These are phyloP conservation scores for Ligustrum vulgare DNA, from an alignment of 257 asterid genomes.

Conservation along the genomic window DNA sequence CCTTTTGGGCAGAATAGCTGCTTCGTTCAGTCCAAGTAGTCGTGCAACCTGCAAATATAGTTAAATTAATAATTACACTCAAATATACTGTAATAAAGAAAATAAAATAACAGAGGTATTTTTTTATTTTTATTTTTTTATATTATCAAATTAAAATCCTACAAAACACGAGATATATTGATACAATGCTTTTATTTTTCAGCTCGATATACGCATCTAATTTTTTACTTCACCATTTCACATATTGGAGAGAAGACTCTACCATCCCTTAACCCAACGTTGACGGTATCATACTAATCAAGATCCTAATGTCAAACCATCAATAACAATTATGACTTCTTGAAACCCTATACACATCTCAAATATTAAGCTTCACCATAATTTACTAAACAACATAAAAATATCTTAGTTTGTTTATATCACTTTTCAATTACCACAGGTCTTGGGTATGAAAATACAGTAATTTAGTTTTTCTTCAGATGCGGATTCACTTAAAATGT, in stretches of 20 bases:
- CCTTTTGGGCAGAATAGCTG: slow-evolving; percentile 81
- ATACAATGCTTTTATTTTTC: neutral
- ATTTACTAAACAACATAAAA: neutral
- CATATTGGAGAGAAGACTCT: neutral
- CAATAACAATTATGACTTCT: neutral
- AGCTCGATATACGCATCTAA: neutral
- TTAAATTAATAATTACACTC: neutral
- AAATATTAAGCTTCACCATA: neutral
- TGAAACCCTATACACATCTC: neutral
- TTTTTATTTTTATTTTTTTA: too few species aligned
- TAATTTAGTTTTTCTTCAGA: neutral
- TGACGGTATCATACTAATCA: neutral
- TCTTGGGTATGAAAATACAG: neutral
- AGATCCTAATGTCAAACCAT: neutral
- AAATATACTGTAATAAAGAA: neutral
- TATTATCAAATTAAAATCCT: neutral
- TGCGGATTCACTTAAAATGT: neutral
- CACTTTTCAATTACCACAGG: neutral
- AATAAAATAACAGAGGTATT: neutral
- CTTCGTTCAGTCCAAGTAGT: slow-evolving; percentile 74
- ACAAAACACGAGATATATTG: neutral
- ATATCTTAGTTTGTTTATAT: too few species aligned
- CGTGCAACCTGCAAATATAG: slow-evolving; percentile 63
- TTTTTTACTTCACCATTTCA: neutral
- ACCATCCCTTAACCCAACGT: neutral